A percentile compares a stretch with the other conserved stretches of the same genome.
These are phyloP conservation scores for Aspergillus sp. DNA, from an alignment of 2,329 filamentous ascomycete genomes.

Conservation along the genomic window DNA sequence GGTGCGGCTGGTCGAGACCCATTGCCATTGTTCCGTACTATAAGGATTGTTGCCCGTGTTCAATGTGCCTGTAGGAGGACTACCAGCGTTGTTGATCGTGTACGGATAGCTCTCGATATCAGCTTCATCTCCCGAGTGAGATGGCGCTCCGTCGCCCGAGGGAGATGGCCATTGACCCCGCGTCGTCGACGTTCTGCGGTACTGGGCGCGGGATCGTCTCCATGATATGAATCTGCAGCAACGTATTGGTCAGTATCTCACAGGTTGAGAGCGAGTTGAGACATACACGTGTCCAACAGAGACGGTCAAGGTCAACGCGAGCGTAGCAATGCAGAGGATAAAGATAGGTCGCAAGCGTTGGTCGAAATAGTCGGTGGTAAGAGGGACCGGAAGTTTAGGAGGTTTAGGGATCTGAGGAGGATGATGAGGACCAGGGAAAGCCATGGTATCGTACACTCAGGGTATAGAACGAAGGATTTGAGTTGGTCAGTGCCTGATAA, in stretches of 20 bases:
- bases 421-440: not conserved
- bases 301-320: not conserved
- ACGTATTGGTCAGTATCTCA: not conserved
- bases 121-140: not conserved
- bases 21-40: not conserved
- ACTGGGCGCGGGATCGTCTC: not conserved
- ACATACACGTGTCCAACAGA: not conserved
- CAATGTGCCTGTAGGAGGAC: not conserved
- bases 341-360: not conserved
- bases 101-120: not conserved
- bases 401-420: not conserved
- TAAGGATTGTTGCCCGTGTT: not conserved
- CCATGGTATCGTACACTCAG: not conserved
- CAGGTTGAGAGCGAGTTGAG: not conserved
- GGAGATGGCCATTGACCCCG: not conserved
- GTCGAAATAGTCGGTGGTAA: not conserved
- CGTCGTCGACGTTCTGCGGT: not conserved
- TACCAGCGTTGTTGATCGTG: not conserved
- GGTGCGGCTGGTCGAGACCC: not conserved
- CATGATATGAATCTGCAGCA: not conserved
- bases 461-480: not conserved
- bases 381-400: not conserved
- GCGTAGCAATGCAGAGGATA: not conserved
- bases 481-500: not conserved
- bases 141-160: not conserved